Evolutionary conservation across 2,329 filamentous ascomycete species (phyloP).

Genomic region (Ambrosiella cleistominuta): DNA sequence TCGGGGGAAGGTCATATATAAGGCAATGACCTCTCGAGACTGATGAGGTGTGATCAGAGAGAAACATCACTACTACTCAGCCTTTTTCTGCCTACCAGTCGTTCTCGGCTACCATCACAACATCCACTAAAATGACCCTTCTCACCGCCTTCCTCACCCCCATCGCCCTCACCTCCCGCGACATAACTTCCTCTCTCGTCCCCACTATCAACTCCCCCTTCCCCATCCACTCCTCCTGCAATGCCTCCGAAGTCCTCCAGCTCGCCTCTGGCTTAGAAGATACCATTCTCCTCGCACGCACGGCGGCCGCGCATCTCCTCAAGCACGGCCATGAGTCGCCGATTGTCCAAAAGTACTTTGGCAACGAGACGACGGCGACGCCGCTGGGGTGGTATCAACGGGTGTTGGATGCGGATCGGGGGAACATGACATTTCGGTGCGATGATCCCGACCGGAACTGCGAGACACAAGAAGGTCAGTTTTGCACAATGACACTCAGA

Average conservation of each 20-base stretch:
- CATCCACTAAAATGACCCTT: background rate
- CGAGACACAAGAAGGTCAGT: conserved; percentile 26
- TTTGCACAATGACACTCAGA: background rate
- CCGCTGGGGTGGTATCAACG: conserved; percentile 46
- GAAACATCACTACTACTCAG: background rate
- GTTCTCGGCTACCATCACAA: background rate
- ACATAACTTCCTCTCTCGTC: background rate
- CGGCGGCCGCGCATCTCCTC: conserved; percentile 45
- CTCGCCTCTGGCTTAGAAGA: conserved; percentile 40
- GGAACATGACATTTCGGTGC: conserved; percentile 44
- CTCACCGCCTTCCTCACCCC: background rate
- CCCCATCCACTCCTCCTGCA: conserved; percentile 45
- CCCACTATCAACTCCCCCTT: conserved; percentile 2
- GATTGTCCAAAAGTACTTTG: conserved; percentile 50
- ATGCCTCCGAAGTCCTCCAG: conserved; percentile 39
- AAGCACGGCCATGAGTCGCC: conserved; percentile 38
- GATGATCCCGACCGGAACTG: conserved; percentile 54
- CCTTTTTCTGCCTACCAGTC: background rate
- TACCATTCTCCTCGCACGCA: conserved; percentile 36
- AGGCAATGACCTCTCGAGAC: no score
- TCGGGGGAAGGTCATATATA: no score
- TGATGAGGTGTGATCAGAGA: no score
- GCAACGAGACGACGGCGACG: conserved; percentile 36
- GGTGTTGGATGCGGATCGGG: conserved; percentile 39
- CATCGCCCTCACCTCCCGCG: background rate